Conservation (phyloP, 1,284 basidiomycete genomes). For the Cryptococcus sp. region DNA sequence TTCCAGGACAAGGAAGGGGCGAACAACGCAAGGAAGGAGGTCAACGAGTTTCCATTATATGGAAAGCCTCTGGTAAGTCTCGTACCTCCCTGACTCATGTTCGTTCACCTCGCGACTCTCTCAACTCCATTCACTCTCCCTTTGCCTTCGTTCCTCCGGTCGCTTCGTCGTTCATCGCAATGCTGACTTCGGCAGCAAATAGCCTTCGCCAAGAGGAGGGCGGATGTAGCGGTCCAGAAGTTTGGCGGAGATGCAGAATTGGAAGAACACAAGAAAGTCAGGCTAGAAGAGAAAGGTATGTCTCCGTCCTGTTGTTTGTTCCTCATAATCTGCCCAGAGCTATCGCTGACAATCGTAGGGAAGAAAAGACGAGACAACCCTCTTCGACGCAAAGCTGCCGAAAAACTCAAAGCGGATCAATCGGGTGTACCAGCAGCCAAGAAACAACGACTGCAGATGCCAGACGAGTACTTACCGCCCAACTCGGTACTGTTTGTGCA, state of each 20-base stretch:
- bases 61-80: constrained; percentile 83
- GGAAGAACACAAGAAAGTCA: constrained; percentile 66
- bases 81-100: too few species aligned
- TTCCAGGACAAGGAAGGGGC: constrained; percentile 77
- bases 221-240: constrained; percentile 79
- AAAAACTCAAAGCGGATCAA: constrained; percentile 68
- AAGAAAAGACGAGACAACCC: constrained; percentile 79
- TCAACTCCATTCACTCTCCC: too few species aligned
- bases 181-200: constrained; percentile 62
- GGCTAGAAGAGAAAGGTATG: constrained; percentile 77
- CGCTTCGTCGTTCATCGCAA: background rate
- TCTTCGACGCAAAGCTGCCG: constrained; percentile 71
- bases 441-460: constrained; percentile 77
- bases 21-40: constrained; percentile 82
- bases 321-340: too few species aligned
- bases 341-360: too few species aligned
- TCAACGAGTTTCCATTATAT: constrained; percentile 89
- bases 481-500: constrained; percentile 99
- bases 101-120: background rate
- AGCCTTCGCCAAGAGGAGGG: constrained; percentile 78
- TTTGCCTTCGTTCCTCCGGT: background rate
- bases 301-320: too few species aligned
- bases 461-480: constrained; percentile 97
- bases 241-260: constrained; percentile 58
- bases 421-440: constrained; percentile 45